Evolutionary conservation across 192 early-diverging fungal species (phyloP).

Genomic region (Rhizophagus prolifer): DNA sequence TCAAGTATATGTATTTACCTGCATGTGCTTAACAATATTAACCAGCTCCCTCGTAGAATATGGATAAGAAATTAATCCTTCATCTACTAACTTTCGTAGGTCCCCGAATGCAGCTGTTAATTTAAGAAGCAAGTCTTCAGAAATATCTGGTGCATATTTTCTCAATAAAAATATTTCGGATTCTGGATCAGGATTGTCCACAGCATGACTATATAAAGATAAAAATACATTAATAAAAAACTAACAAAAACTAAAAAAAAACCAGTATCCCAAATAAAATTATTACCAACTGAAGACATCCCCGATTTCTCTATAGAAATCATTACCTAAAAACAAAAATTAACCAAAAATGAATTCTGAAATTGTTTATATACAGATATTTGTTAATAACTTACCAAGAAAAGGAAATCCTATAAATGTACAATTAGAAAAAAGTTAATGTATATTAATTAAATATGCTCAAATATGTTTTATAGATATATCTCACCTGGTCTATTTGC

Average conservation of each 20-base stretch:
- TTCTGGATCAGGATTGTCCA: conserved; percentile 75
- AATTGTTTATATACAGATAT: no score
- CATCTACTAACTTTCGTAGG: conserved; percentile 66
- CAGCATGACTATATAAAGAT: conserved; percentile 45
- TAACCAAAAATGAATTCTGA: background rate
- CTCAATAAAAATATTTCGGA: conserved; percentile 72
- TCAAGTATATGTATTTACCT: conserved; percentile 36
- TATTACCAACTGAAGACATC: conserved; percentile 64
- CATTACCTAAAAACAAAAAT: conserved; percentile 76
- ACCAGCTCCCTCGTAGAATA: conserved; percentile 82
- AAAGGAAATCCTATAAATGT: conserved; percentile 36
- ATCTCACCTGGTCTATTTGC: conserved; percentile 73
- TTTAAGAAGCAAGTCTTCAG: conserved; percentile 61
- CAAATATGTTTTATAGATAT: background rate
- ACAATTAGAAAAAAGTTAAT: background rate
- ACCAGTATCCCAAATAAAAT: background rate
- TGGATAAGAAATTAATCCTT: conserved; percentile 76
- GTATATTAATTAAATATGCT: background rate
- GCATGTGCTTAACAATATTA: conserved; percentile 75
- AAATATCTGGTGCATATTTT: conserved; percentile 72
- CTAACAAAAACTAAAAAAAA: background rate
- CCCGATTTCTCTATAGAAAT: conserved; percentile 80
- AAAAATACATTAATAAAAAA: background rate
- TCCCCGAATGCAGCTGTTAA: conserved; percentile 73
- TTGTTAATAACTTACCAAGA: conserved; percentile 26